Base-by-base conservation (phyloP, 2,329 filamentous ascomycete genomes). In the Fusarium sp. region DNA sequence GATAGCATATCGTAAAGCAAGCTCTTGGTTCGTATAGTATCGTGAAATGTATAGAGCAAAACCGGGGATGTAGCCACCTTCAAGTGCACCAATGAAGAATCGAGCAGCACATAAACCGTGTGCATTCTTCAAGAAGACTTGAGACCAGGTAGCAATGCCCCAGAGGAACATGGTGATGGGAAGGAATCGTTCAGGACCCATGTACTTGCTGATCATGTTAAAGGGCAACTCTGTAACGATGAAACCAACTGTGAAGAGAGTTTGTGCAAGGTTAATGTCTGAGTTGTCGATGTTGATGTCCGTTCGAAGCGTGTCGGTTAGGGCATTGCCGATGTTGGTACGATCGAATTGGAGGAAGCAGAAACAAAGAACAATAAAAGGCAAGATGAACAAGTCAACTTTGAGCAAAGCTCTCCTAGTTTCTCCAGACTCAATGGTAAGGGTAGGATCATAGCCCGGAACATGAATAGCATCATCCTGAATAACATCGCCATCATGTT, bases 251-350 rank as follows among this genome's bases (percentile, higher is more conserved):
- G 84, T 85, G 16, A 87, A 80, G 23, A 89, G 79, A 58, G 86
- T 85, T n/a, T 86, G 83, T 1, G 86, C 86, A 12, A 87, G 71
- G 57, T 88, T 88, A 72, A 88, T 83, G 52, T 88, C 83, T 56
- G 85, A 82, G 39, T 86, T 86, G 3, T 81, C 82, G 60, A 88
- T 83, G 19, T 80, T 78, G 10, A 88, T 81, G 62, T 88, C 86
- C 7, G 80, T 65, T 19, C 84, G 81, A 46, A 88, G 83, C 7
- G 82, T 84, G 44, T 87, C 86, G 7, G 86, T 88, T 42, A 88
- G 72, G 6, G 86, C 86, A 38, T 86, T 87, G 61, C 83, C 83
- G 59, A 86, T 86, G 65, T 84, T 85, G 49, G 70, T 79, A 12
- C 78, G 77, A 35, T 81, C 78, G 39, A 81, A 79, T 23, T 81